phyloP scores from a whole-genome alignment of 2,329 filamentous ascomycete species.

The Ilyonectria sp. region DNA sequence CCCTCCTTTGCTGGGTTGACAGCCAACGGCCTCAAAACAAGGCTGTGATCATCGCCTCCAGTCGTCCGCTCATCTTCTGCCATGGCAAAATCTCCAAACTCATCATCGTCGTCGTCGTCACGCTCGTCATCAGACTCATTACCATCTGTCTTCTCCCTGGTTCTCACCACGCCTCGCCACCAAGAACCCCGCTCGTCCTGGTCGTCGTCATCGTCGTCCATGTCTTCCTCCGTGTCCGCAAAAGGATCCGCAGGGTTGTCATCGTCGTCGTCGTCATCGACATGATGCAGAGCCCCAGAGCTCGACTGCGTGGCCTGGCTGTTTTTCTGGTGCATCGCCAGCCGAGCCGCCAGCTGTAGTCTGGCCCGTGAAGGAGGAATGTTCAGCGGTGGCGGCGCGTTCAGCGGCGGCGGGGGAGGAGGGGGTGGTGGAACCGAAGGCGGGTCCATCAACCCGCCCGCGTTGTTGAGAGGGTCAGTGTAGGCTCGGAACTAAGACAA shows the following conservation, averaged over 20 bases:
- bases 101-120: slow-evolving; percentile 73
- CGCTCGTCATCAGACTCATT: slow-evolving; percentile 66
- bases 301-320: slow-evolving; percentile 64
- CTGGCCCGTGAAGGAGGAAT: slow-evolving; percentile 89
- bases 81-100: slow-evolving; percentile 79
- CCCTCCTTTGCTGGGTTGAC: slow-evolving; percentile 65
- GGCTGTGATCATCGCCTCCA: slow-evolving; percentile 53
- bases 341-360: slow-evolving; percentile 88
- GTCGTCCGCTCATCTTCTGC: slow-evolving; percentile 64
- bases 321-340: slow-evolving; percentile 82
- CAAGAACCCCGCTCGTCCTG: slow-evolving; percentile 59
- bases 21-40: slow-evolving; percentile 69
- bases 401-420: slow-evolving; percentile 84
- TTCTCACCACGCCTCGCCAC: slow-evolving; percentile 62
- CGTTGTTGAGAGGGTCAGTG: slow-evolving; percentile 68
- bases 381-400: slow-evolving; percentile 84
- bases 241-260: slow-evolving; percentile 60
- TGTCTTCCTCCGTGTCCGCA: slow-evolving; percentile 69
- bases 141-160: slow-evolving; percentile 59
- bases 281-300: slow-evolving; percentile 57
- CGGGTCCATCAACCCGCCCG: slow-evolving; percentile 64
- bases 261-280: slow-evolving; percentile 53
- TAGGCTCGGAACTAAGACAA: slow-evolving; percentile 70
- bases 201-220: slow-evolving; percentile 63
- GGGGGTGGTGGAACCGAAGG: slow-evolving; percentile 73